Conservation (phyloP, 495 filamentous ascomycete genomes). For the Trichoderma orchidacearum region DNA sequence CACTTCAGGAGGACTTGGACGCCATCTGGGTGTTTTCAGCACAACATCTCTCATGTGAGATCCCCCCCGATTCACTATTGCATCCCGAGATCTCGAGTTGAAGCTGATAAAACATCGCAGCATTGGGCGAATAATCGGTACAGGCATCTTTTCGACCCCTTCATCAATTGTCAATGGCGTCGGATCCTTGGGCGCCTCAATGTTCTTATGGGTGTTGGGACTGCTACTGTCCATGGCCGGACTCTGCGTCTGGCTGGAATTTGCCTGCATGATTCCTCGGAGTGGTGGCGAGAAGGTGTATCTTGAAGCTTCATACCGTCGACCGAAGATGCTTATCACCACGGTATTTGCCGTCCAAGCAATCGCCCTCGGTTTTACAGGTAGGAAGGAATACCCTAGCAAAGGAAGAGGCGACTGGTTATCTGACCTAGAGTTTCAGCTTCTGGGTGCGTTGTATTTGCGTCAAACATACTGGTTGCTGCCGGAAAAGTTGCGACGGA, state of each 20-base stretch:
- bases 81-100: neutral
- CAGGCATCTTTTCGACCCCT: slow-evolving; percentile 5
- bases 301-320: slow-evolving; percentile 60
- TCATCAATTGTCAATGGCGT: slow-evolving; percentile 18
- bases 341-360: slow-evolving; percentile 54
- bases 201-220: slow-evolving; percentile 48
- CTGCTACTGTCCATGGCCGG: slow-evolving; percentile 46
- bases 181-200: slow-evolving; percentile 23
- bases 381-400: too few species aligned
- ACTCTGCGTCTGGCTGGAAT: slow-evolving; percentile 49
- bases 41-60: neutral
- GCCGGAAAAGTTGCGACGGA: slow-evolving; percentile 20
- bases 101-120: neutral
- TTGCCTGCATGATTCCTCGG: slow-evolving; percentile 57
- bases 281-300: slow-evolving; percentile 66
- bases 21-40: neutral
- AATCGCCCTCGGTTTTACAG: slow-evolving; percentile 56
- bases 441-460: slow-evolving; percentile 29
- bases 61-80: neutral
- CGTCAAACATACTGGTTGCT: slow-evolving; percentile 14
- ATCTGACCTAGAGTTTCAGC: neutral
- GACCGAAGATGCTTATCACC: slow-evolving; percentile 55
- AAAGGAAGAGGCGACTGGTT: too few species aligned
- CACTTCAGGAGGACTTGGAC: neutral
- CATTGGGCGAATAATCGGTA: neutral